Conservation (phyloP, 139 green algal species). For the Chlamydomonas sp. region DNA sequence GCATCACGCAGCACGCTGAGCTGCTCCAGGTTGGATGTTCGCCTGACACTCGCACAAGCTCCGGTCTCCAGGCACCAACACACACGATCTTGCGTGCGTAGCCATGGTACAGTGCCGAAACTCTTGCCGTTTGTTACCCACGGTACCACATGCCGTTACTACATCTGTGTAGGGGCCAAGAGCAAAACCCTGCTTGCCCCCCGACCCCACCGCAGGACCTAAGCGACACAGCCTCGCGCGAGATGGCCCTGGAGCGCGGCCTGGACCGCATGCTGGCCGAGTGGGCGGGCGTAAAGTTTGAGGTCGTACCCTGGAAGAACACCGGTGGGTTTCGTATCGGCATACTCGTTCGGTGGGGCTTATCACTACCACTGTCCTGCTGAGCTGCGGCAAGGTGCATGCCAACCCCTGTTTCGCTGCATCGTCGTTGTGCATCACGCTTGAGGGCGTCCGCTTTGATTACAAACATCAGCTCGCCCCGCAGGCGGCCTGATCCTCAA, state of each 20-base stretch:
- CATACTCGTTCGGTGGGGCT: neutral
- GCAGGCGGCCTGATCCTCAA: constrained; percentile 66
- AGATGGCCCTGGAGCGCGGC: constrained; percentile 64
- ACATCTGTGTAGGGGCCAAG: no score
- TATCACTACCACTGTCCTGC: no score
- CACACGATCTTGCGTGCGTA: no score
- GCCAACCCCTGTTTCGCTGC: neutral
- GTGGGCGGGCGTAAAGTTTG: constrained; percentile 60
- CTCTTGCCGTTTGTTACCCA: no score
- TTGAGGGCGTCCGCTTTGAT: neutral
- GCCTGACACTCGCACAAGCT: no score
- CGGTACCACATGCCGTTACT: no score
- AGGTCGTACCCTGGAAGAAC: constrained; percentile 61
- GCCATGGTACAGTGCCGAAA: no score
- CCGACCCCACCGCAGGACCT: constrained; percentile 36
- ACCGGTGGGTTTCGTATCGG: constrained; percentile 35
- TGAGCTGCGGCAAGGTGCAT: neutral
- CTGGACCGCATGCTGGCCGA: constrained; percentile 69
- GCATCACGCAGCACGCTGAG: constrained; percentile 33
- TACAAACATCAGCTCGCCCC: no score
- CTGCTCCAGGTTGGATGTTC: constrained; percentile 20
- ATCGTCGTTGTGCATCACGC: neutral
- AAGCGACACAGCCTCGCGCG: constrained; percentile 56
- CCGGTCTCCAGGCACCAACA: no score
- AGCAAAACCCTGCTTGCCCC: neutral